phyloP scores from a whole-genome alignment of 345 rosid genomes.

The Lepidium sativum region DNA sequence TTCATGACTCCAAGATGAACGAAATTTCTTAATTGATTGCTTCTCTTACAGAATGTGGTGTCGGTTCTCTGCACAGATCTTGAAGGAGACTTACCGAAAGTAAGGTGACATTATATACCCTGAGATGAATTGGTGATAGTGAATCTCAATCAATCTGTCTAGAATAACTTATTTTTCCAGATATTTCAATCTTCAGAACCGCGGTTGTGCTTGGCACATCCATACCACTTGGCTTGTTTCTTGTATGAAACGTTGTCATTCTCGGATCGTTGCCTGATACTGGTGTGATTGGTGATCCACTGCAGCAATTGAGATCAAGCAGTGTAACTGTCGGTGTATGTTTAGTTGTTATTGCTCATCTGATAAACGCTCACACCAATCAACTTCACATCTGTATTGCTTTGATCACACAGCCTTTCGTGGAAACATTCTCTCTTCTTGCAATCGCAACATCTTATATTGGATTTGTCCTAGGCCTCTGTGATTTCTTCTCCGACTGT shows the following conservation, averaged over 20 bases:
- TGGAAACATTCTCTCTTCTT: too few relatives aligned
- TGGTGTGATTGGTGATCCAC: slow-evolving; percentile 49
- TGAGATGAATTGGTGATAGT: neutral
- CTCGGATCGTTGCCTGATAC: slow-evolving; percentile 55
- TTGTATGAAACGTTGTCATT: slow-evolving; percentile 83
- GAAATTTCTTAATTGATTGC: slow-evolving; percentile 6
- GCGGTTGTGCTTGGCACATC: too few relatives aligned
- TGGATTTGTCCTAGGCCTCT: slow-evolving; percentile 80
- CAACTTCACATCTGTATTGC: neutral
- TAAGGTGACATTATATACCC: slow-evolving; percentile 55
- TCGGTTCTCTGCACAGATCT: slow-evolving; percentile 90
- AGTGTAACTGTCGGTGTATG: slow-evolving; percentile 76
- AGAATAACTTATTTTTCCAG: neutral
- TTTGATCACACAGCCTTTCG: too few relatives aligned
- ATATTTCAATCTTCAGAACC: slow-evolving; percentile 42
- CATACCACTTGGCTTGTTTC: slow-evolving; percentile 77
- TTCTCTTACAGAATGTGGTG: too few relatives aligned
- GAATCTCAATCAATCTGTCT: neutral
- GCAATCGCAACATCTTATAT: too few relatives aligned
- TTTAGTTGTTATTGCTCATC: slow-evolving; percentile 1
- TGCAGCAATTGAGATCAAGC: slow-evolving; percentile 61
- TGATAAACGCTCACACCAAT: neutral
- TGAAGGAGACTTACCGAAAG: slow-evolving; percentile 92
- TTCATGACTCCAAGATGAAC: slow-evolving; percentile 37
- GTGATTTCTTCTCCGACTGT: slow-evolving; percentile 89